Evolutionary conservation across 106 monocot genomes (phyloP).

Genomic region (Platanthera guangdongensis): DNA sequence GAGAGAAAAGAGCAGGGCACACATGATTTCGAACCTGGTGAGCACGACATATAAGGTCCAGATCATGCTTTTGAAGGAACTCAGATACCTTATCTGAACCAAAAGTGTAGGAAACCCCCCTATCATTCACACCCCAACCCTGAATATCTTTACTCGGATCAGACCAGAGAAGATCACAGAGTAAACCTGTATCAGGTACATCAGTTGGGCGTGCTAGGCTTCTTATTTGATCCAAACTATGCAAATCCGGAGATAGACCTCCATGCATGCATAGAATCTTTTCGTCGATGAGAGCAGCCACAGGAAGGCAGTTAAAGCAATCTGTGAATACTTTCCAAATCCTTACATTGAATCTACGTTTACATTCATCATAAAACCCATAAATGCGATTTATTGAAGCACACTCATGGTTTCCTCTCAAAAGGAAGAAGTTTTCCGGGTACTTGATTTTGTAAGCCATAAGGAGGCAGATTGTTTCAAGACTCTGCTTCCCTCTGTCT

Average conservation of each 20-base stretch:
- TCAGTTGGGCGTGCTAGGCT: constrained; percentile 30
- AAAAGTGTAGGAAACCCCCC: constrained; percentile 40
- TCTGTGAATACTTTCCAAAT: constrained; percentile 40
- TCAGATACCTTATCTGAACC: constrained; percentile 33
- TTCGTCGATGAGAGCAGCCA: constrained; percentile 34
- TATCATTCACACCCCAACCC: constrained; percentile 33
- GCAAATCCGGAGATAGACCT: constrained; percentile 42
- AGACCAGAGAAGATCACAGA: constrained; percentile 52
- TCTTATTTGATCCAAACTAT: constrained; percentile 38
- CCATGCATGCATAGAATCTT: constrained; percentile 54
- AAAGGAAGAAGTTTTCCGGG: constrained; percentile 43
- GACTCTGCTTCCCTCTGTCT: constrained; percentile 36
- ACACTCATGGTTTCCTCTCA: constrained; percentile 45
- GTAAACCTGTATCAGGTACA: constrained; percentile 39
- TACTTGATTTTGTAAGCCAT: constrained; percentile 47
- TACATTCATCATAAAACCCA: constrained; percentile 56
- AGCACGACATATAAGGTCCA: constrained; percentile 46
- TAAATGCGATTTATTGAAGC: constrained; percentile 30
- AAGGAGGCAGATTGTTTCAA: constrained; percentile 56
- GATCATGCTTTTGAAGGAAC: constrained; percentile 36
- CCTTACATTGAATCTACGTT: constrained; percentile 27
- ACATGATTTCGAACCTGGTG: constrained; percentile 24
- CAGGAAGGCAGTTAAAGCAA: constrained; percentile 51
- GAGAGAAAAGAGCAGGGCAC: neutral
- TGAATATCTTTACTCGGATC: constrained; percentile 31